Base-by-base conservation (phyloP, 2,329 filamentous ascomycete genomes). In the Colletotrichum gigasporum region DNA sequence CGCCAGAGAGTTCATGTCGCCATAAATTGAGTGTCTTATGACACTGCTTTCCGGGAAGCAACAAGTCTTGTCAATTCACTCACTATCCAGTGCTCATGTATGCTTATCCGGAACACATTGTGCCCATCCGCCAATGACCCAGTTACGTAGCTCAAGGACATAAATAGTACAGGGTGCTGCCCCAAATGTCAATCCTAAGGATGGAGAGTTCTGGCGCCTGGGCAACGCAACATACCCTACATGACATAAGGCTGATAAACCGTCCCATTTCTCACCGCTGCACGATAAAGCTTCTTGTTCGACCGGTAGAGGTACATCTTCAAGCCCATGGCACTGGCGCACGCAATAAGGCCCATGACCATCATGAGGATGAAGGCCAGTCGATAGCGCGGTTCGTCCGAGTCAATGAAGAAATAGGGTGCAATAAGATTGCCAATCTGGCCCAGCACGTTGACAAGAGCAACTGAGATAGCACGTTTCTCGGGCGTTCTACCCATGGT, bases 391-490 rank as follows among this genome's bases (percentile, higher is more conserved):
- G 71, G 71, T 1, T 68, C 69, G 18, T 73, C 70, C 5, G 41
- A 56, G 2, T 65, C 32, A 1, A 64, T 66, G 34, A 74, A 74
- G 58, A 73, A 74, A 42, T 73, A 73, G 0, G 72, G 72, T 1
- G 70, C 70, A 42, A 69, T 70, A 14, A 74, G 64, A 37, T 72
- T 74, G 1, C 72, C 30, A 48, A 66, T 55, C 42, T 66, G 63
- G 2, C 63, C 63, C 4, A 65, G 39, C 5, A 65, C 63, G 7
- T 65, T 65, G 51, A 65, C 63, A 5, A 66, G 41, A 0, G 70
- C 70, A 2, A 69, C 71, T 0, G 70, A 71, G 2, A 67, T 66
- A 1, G 71, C 71, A 4, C 70, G 42, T 58, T 72, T 72, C 54
- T 72, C 71, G 0, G 69, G 68, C 1, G 71, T 73, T 11, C 69